A percentile compares a stretch with the other conserved stretches of the same genome.
phyloP scores from a whole-genome alignment of 2,329 filamentous ascomycete species.

The Akanthomyces dipterigenus region DNA sequence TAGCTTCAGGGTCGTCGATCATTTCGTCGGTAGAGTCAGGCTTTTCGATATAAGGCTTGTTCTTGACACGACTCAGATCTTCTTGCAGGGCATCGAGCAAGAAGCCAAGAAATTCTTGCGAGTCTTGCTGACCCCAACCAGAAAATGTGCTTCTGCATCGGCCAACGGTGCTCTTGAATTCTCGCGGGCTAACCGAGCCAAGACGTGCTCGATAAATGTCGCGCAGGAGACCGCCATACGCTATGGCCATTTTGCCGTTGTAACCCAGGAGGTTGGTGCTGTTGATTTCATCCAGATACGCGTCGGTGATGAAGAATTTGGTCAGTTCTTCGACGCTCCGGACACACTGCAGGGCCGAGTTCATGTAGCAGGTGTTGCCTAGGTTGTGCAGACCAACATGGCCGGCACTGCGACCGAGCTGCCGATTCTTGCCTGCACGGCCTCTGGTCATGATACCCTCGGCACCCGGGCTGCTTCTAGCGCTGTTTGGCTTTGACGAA shows the following conservation, averaged over 20 bases:
- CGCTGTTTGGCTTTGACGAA: slow-evolving; percentile 39
- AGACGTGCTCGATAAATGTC: slow-evolving; percentile 69
- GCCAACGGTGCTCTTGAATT: slow-evolving; percentile 79
- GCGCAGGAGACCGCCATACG: slow-evolving; percentile 69
- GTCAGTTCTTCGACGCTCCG: slow-evolving; percentile 89
- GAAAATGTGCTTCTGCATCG: slow-evolving; percentile 79
- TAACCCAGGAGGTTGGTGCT: slow-evolving; percentile 77
- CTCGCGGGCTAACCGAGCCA: slow-evolving; percentile 66
- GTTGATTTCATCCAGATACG: slow-evolving; percentile 78
- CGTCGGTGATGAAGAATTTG: slow-evolving; percentile 75
- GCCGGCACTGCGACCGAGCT: slow-evolving; percentile 63
- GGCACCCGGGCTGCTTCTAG: slow-evolving; percentile 61
- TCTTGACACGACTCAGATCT: slow-evolving; percentile 85
- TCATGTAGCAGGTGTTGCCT: slow-evolving; percentile 99
- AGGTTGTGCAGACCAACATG: slow-evolving; percentile 82
- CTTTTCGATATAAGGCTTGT: slow-evolving; percentile 97
- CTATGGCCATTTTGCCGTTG: slow-evolving; percentile 76
- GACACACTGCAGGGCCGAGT: slow-evolving; percentile 91
- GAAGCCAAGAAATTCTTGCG: slow-evolving; percentile 93
- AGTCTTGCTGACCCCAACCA: slow-evolving; percentile 93
- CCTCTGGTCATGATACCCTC: slow-evolving; percentile 62
- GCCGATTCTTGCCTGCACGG: slow-evolving; percentile 60
- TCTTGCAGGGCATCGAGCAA: slow-evolving; percentile 91
- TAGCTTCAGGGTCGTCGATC: slow-evolving; percentile 72
- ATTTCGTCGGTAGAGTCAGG: slow-evolving; percentile 97